These are phyloP conservation scores for Mucor irregularis DNA, from an alignment of 371 early-diverging fungal species.

Conservation along the genomic window DNA sequence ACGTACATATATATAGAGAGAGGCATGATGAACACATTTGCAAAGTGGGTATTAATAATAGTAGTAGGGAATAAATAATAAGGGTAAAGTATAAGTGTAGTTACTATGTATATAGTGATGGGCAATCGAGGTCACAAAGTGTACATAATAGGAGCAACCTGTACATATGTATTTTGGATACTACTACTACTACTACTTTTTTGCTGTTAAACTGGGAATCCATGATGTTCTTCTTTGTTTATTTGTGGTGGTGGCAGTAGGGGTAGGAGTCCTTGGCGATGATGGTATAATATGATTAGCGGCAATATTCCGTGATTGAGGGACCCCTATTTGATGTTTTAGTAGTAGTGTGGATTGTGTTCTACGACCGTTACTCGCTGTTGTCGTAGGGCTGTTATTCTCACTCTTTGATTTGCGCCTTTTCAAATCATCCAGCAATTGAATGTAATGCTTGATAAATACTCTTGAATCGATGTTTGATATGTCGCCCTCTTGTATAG, in stretches of 20 bases:
- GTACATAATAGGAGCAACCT: too few relatives aligned
- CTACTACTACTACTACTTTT: neutral
- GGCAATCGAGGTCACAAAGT: too few relatives aligned
- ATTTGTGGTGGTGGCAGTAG: neutral
- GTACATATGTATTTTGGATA: neutral
- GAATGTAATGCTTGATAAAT: constrained; percentile 17
- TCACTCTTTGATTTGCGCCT: constrained; percentile 1
- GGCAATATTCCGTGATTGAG: neutral
- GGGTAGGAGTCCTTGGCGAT: neutral
- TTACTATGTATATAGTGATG: too few relatives aligned
- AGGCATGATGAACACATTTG: too few relatives aligned
- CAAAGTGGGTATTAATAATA: too few relatives aligned
- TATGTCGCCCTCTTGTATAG: constrained; percentile 12
- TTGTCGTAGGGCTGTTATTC: constrained; percentile 3
- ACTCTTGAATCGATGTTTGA: constrained; percentile 11
- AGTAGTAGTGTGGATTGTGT: neutral
- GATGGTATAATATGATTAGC: neutral
- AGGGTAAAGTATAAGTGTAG: too few relatives aligned
- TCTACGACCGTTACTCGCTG: neutral
- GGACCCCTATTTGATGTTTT: constrained; percentile 6
- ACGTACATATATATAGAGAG: too few relatives aligned
- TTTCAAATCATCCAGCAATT: constrained; percentile 4
- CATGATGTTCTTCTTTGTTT: constrained; percentile 19
- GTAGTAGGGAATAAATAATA: too few relatives aligned
- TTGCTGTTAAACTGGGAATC: constrained; percentile 14